A percentile compares a stretch with the other conserved stretches of the same genome.
These are phyloP conservation scores for Sporothrix euskadiensis DNA, from an alignment of 2,329 filamentous ascomycete genomes.

Conservation along the genomic window DNA sequence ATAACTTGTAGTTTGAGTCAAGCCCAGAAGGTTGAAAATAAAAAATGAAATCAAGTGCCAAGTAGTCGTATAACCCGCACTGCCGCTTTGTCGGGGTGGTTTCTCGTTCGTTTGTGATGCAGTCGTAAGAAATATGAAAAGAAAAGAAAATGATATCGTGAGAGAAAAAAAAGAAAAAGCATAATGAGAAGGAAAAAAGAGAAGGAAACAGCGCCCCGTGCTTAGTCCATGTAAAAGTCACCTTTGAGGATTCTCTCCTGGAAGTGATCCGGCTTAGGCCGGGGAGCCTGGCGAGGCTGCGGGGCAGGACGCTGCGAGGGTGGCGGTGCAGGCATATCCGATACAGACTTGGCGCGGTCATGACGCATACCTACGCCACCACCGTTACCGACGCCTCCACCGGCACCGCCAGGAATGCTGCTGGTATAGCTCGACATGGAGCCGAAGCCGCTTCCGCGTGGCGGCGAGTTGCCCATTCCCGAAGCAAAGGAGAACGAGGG, in stretches of 20 bases:
- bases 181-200: too few relatives aligned
- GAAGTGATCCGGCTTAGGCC: slow-evolving; percentile 83
- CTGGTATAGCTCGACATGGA: slow-evolving; percentile 18
- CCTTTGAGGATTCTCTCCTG: slow-evolving; percentile 97
- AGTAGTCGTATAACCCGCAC: slow-evolving; percentile 1
- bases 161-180: neutral
- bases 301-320: slow-evolving; percentile 56
- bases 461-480: slow-evolving; percentile 46
- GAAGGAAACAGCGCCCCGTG: too few relatives aligned
- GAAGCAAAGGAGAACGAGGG: slow-evolving; percentile 61
- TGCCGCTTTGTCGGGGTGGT: slow-evolving; percentile 2
- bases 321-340: slow-evolving; percentile 53
- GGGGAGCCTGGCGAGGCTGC: slow-evolving; percentile 51
- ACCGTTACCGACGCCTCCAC: slow-evolving; percentile 19
- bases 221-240: slow-evolving; percentile 95
- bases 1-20: neutral
- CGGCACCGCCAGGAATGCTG: slow-evolving; percentile 24
- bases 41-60: neutral
- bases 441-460: slow-evolving; percentile 39
- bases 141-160: neutral
- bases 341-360: slow-evolving; percentile 69
- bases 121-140: slow-evolving; percentile 17
- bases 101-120: slow-evolving; percentile 19
- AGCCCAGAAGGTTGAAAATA: neutral
- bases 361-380: slow-evolving; percentile 44